Evolutionary conservation across 257 asterid genomes (phyloP).

Genomic region (Ballota nigra): DNA sequence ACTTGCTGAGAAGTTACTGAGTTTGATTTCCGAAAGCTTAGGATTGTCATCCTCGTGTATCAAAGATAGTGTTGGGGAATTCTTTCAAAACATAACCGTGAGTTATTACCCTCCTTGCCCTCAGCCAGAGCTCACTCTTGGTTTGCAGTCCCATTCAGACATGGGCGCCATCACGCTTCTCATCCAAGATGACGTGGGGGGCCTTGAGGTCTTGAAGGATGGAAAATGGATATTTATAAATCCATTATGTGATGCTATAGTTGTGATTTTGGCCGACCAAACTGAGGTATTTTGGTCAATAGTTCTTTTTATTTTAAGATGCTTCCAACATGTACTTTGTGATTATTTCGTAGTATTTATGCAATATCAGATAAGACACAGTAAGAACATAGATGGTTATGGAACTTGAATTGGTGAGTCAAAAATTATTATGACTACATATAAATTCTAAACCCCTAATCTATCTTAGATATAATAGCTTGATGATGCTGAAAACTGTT

Average conservation of each 20-base stretch:
- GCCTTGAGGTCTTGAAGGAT: conserved; percentile 81
- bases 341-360: background rate
- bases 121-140: conserved; percentile 93
- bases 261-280: conserved; percentile 88
- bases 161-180: conserved; percentile 82
- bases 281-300: conserved; percentile 65
- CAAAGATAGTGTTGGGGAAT: conserved; percentile 65
- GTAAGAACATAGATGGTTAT: background rate
- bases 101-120: conserved; percentile 95
- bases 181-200: conserved; percentile 93
- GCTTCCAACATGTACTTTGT: conserved; percentile 5
- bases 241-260: conserved; percentile 61
- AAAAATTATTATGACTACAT: background rate
- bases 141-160: conserved; percentile 90
- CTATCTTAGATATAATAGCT: conserved; percentile 6
- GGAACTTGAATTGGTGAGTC: background rate
- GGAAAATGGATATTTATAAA: conserved; percentile 69
- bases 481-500: background rate
- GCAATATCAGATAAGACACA: background rate
- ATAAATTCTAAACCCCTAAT: background rate
- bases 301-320: background rate
- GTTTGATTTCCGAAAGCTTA: conserved; percentile 67
- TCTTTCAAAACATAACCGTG: conserved; percentile 79
- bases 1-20: conserved; percentile 62
- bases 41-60: conserved; percentile 59